Conservation (phyloP, 2,329 filamentous ascomycete genomes). For the Hirsutella minnesotensis region DNA sequence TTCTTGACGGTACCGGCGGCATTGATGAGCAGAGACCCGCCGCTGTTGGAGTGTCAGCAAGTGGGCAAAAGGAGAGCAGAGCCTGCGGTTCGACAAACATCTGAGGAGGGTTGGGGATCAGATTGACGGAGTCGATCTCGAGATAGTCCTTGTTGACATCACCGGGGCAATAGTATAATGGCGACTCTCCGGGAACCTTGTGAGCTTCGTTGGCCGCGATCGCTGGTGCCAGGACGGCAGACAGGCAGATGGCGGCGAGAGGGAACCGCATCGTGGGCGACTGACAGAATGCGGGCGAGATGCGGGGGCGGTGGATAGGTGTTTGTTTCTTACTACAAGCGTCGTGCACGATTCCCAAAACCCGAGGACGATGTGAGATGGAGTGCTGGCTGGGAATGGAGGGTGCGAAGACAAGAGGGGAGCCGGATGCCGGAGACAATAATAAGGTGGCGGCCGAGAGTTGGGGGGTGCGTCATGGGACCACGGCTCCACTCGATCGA, state of each 20-base stretch:
- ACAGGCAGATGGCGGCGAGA: constrained; percentile 32
- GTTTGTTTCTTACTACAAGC: not conserved
- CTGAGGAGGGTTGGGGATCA: constrained; percentile 74
- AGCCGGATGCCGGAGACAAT: no score
- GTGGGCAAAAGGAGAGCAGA: not conserved
- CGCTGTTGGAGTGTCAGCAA: constrained; percentile 40
- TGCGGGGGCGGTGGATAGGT: not conserved
- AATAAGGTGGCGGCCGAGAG: not conserved
- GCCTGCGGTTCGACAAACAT: constrained; percentile 42
- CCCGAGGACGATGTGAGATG: not conserved
- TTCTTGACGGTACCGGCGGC: constrained; percentile 66
- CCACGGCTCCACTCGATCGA: constrained; percentile 3
- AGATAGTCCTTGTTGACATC: constrained; percentile 61
- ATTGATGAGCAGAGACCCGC: constrained; percentile 63
- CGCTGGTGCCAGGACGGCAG: constrained; percentile 32
- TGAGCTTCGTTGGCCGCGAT: constrained; percentile 33
- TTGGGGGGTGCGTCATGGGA: constrained; percentile 24
- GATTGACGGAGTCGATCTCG: constrained; percentile 65
- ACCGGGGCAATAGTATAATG: constrained; percentile 62
- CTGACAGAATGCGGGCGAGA: not conserved
- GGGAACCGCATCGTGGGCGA: constrained; percentile 21
- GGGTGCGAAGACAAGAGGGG: not conserved
- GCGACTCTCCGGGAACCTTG: constrained; percentile 74
- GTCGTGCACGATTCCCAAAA: not conserved
- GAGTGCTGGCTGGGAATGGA: not conserved